phyloP scores from a whole-genome alignment of 179 eudicot genomes.

The Pouteria campechiana region DNA sequence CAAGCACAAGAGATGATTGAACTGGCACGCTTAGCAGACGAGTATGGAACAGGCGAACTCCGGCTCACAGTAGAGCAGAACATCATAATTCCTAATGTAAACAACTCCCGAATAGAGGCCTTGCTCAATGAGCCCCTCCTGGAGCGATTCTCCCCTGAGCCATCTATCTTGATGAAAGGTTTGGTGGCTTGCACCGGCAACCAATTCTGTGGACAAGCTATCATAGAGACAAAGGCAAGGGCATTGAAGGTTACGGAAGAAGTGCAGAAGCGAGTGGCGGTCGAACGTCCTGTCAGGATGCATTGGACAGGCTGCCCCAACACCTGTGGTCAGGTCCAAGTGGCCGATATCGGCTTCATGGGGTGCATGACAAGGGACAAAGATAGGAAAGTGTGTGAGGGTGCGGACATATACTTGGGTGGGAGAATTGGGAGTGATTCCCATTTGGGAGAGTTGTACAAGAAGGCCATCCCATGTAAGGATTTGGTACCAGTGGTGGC shows the following conservation, averaged over 20 bases:
- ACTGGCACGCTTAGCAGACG: slow-evolving; percentile 76
- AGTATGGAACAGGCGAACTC: slow-evolving; percentile 85
- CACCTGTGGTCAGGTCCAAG: slow-evolving; percentile 82
- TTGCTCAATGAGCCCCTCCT: slow-evolving; percentile 72
- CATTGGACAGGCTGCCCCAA: slow-evolving; percentile 99
- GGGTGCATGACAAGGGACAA: slow-evolving; percentile 85
- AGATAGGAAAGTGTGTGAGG: slow-evolving; percentile 64
- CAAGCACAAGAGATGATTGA: slow-evolving; percentile 95
- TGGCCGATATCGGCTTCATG: slow-evolving; percentile 97
- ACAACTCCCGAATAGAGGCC: slow-evolving; percentile 51
- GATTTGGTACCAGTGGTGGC: slow-evolving; percentile 64
- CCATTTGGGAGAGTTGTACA: slow-evolving; percentile 70
- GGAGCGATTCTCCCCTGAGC: slow-evolving; percentile 61
- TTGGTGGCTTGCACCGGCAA: slow-evolving; percentile 87
- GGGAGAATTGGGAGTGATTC: slow-evolving; percentile 92
- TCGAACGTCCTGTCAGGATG: slow-evolving; percentile 67
- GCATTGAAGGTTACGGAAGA: slow-evolving; percentile 79
- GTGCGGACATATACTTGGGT: slow-evolving; percentile 69
- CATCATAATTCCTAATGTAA: slow-evolving; percentile 76
- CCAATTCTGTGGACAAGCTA: slow-evolving; percentile 92
- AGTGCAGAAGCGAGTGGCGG: slow-evolving; percentile 52
- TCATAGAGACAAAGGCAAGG: slow-evolving; percentile 82
- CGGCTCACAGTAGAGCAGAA: slow-evolving; percentile 93
- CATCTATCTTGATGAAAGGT: slow-evolving; percentile 70
- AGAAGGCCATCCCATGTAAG: slow-evolving; percentile 84